phyloP scores from a whole-genome alignment of 441 rosid species.

The Populus trichocarpa region DNA sequence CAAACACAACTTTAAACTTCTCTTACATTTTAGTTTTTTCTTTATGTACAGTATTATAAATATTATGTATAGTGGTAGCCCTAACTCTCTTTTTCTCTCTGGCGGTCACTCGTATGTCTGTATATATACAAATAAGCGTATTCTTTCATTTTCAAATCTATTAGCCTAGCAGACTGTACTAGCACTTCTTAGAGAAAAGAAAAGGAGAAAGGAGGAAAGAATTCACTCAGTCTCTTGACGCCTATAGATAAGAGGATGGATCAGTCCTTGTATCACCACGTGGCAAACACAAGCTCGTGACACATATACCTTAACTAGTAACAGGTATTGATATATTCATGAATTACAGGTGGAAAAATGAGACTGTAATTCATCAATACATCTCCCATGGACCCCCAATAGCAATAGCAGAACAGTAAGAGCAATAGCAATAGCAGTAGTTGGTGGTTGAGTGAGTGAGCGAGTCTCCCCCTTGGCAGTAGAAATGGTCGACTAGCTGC shows the following conservation, averaged over 20 bases:
- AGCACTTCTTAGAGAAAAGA: too few relatives aligned
- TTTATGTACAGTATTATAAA: too few relatives aligned
- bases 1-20: too few relatives aligned
- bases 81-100: too few relatives aligned
- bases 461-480: not conserved
- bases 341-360: not conserved
- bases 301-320: not conserved
- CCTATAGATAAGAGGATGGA: not conserved
- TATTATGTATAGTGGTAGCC: too few relatives aligned
- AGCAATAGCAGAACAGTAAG: not conserved
- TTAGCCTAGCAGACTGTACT: too few relatives aligned
- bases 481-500: slow-evolving; percentile 1
- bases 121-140: too few relatives aligned
- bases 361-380: not conserved
- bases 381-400: slow-evolving; percentile 16
- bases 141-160: too few relatives aligned
- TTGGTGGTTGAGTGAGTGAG: not conserved
- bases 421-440: not conserved
- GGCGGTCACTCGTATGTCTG: too few relatives aligned
- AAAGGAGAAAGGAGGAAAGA: too few relatives aligned
- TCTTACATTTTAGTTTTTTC: too few relatives aligned
- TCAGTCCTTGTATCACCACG: not conserved
- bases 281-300: slow-evolving; percentile 9
- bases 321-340: not conserved
- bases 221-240: not conserved